These are phyloP conservation scores for Arachis monticola DNA, from an alignment of 331 rosid genomes.

Conservation along the genomic window DNA sequence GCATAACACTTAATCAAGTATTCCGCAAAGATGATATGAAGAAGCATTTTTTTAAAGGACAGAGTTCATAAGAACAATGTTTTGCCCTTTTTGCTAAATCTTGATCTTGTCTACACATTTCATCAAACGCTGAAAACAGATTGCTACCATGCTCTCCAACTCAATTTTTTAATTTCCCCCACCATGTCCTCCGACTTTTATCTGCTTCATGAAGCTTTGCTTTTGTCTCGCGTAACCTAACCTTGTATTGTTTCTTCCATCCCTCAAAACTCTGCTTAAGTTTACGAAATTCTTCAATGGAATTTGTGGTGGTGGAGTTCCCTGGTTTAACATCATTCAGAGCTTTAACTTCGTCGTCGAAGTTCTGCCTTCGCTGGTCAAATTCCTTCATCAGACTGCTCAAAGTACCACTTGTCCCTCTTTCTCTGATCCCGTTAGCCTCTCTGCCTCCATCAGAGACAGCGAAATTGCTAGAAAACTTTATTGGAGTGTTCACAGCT, in stretches of 20 bases:
- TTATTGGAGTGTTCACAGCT: slow-evolving; percentile 67
- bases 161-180: slow-evolving; percentile 67
- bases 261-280: slow-evolving; percentile 71
- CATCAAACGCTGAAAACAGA: slow-evolving; percentile 24
- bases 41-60: slow-evolving; percentile 38
- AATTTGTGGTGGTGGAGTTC: slow-evolving; percentile 43
- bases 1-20: slow-evolving; percentile 22
- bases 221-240: slow-evolving; percentile 68
- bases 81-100: slow-evolving; percentile 29
- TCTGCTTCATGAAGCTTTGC: slow-evolving; percentile 67
- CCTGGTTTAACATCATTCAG: slow-evolving; percentile 63
- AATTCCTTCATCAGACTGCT: slow-evolving; percentile 78
- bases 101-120: slow-evolving; percentile 21
- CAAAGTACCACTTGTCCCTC: slow-evolving; percentile 64
- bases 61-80: slow-evolving; percentile 36
- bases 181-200: slow-evolving; percentile 73
- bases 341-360: slow-evolving; percentile 74
- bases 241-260: slow-evolving; percentile 95
- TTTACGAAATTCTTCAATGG: slow-evolving; percentile 69
- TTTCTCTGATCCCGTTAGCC: slow-evolving; percentile 39
- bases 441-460: slow-evolving; percentile 60
- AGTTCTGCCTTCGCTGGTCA: slow-evolving; percentile 65
- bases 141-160: slow-evolving; percentile 50
- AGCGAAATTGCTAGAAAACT: slow-evolving; percentile 48
- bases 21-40: slow-evolving; percentile 28